Evolutionary conservation across 345 rosid species (phyloP), one percentile per base, ranked within the genome.

Genomic region (Sisymbrium altissimum): DNA sequence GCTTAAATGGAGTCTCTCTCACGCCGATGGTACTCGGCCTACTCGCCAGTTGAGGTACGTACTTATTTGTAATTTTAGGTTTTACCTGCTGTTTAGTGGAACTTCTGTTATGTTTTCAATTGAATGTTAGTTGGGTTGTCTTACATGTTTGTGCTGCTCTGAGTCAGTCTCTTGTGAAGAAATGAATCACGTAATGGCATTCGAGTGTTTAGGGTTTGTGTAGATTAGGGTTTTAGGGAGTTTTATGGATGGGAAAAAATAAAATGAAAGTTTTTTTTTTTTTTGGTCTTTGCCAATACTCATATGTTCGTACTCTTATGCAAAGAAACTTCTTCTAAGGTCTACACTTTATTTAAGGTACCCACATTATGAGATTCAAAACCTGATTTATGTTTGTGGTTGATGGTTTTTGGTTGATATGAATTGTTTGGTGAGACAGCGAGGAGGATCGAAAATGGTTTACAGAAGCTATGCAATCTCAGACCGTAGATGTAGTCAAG

Each of bases 391-490:
- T 18, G 25, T 44, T 63, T 35, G 13, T 45, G 48, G 39, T 63
- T 27, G 39, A 9, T 27, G 39, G 18, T 65, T 9, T 49, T 29
- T n/a, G n/a, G 57, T 46, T 58, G 39, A 59, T 46, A 48, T 55
- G 14, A 11, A 10, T 54, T 29, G 17, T 11, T 33, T 39, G 64
- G 10, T 61, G 66, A 64, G 61, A 14, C 66, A 93, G 95, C 9
- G 98, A 91, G 84, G 98, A 94, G 77, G 97, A 91, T 79, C 73
- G 91, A 55, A 88, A 27, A 82, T 94, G 97, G 98, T 94, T 94
- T 71, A 81, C 80, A 83, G 97, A 94, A 72, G 97, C 97, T 7
- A 88, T 94, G 97, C 97, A 94, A 66, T 61, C 95, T 7, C 93
- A 91, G 62, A 86, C 68, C 7, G 77, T 91, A 53, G 95, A 94